phyloP scores from a whole-genome alignment of 208 protist genomes.

The Leishmania braziliensis region DNA sequence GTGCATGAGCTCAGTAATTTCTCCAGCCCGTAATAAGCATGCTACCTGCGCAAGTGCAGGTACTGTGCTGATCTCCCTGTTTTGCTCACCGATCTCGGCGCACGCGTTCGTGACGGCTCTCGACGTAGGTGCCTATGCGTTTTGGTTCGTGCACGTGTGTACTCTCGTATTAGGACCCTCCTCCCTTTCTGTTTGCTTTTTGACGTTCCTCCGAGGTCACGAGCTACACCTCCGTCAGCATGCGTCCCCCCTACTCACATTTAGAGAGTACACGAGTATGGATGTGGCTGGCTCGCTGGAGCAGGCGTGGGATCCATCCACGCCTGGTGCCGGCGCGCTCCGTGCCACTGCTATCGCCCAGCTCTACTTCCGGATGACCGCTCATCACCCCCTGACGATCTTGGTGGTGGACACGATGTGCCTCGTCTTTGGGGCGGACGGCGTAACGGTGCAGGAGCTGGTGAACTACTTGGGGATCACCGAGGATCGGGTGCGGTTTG shows the following conservation, averaged over 20 bases:
- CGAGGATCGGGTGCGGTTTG: conserved; percentile 50
- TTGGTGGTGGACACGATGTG: conserved; percentile 75
- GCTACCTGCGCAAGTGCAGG: background rate
- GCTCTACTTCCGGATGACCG: conserved; percentile 82
- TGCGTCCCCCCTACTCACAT: background rate
- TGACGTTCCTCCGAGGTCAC: background rate
- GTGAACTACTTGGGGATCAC: conserved; percentile 66
- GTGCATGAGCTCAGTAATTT: background rate
- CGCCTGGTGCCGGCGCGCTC: conserved; percentile 74
- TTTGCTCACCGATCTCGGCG: background rate
- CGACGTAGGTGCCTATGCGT: background rate
- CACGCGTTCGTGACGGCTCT: background rate
- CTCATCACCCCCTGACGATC: conserved; percentile 60
- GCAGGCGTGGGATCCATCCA: conserved; percentile 55
- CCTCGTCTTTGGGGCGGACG: conserved; percentile 67
- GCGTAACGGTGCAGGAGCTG: conserved; percentile 71
- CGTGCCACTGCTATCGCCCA: conserved; percentile 66
- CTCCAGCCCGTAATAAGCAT: background rate
- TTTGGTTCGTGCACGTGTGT: background rate
- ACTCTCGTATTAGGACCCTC: background rate
- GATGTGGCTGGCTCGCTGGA: conserved; percentile 15
- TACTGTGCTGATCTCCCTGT: background rate
- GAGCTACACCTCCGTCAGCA: background rate
- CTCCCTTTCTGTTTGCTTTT: background rate
- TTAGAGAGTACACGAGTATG: background rate